Evolutionary conservation across 148 eudicot species (phyloP).

Genomic region (Camellia lanceoleosa): DNA sequence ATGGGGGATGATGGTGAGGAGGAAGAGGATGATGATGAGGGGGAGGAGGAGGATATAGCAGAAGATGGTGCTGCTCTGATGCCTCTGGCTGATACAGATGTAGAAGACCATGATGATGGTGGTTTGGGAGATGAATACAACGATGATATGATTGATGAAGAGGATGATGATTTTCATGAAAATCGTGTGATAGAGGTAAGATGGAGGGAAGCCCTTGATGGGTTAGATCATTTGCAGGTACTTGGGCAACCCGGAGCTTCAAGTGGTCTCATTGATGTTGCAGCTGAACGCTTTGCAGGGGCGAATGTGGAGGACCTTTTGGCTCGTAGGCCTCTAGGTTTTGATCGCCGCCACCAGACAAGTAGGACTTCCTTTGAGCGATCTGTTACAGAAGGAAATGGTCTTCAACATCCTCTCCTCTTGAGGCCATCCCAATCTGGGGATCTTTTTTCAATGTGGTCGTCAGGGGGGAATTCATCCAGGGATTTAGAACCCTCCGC

Average conservation of each 20-base stretch:
- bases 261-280: slow-evolving; percentile 69
- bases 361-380: slow-evolving; percentile 68
- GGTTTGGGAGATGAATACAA: slow-evolving; percentile 88
- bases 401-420: slow-evolving; percentile 90
- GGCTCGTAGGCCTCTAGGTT: slow-evolving; percentile 79
- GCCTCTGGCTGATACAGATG: slow-evolving; percentile 94
- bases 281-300: slow-evolving; percentile 88
- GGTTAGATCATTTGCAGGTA: slow-evolving; percentile 83
- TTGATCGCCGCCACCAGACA: slow-evolving; percentile 88
- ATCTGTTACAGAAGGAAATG: slow-evolving; percentile 62
- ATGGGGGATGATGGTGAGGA: slow-evolving; percentile 92
- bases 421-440: slow-evolving; percentile 68
- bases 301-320: slow-evolving; percentile 95
- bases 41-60: slow-evolving; percentile 90
- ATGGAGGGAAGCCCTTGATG: slow-evolving; percentile 99
- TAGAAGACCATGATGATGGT: slow-evolving; percentile 88
- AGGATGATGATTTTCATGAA: slow-evolving; percentile 90
- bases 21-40: slow-evolving; percentile 89
- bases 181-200: slow-evolving; percentile 93
- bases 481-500: slow-evolving; percentile 68
- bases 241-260: slow-evolving; percentile 75
- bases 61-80: slow-evolving; percentile 91
- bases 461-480: slow-evolving; percentile 56
- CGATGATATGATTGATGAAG: slow-evolving; percentile 92
- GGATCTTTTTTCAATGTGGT: slow-evolving; percentile 57